phyloP scores from a whole-genome alignment of 2,329 filamentous ascomycete species.

The Xylaria sp. region DNA sequence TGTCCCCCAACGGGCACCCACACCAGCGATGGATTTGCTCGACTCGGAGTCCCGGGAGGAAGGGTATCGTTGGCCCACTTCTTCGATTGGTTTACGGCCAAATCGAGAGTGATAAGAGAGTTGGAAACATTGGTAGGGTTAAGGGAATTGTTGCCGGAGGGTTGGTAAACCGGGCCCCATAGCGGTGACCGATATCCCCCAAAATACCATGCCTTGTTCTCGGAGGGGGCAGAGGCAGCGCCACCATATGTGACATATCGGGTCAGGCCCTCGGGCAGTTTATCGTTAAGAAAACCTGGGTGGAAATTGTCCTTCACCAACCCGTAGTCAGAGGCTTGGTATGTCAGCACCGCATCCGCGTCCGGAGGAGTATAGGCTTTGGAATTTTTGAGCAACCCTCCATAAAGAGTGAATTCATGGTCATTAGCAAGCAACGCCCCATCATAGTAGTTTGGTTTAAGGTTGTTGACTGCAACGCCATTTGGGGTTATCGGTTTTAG shows the following conservation, averaged over 20 bases:
- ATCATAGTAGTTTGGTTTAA: constrained; percentile 63
- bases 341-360: constrained; percentile 53
- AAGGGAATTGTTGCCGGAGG: constrained; percentile 41
- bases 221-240: constrained; percentile 67
- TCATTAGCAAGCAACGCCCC: constrained; percentile 71
- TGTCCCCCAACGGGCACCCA: constrained; percentile 80
- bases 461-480: constrained; percentile 54
- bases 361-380: constrained; percentile 46
- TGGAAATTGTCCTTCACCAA: constrained; percentile 49
- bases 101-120: constrained; percentile 66
- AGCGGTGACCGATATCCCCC: constrained; percentile 62
- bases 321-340: constrained; percentile 60
- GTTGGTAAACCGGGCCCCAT: constrained; percentile 55
- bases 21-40: constrained; percentile 68
- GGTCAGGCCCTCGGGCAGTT: constrained; percentile 55
- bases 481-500: constrained; percentile 51
- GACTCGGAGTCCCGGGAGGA: constrained; percentile 53
- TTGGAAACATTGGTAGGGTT: constrained; percentile 56
- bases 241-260: constrained; percentile 70
- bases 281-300: constrained; percentile 48
- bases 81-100: constrained; percentile 55
- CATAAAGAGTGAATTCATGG: constrained; percentile 67
- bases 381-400: constrained; percentile 55
- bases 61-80: constrained; percentile 64
- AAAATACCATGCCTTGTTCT: constrained; percentile 75